Conservation (phyloP, 106 monocot species). For the Triglochin maritima region DNA sequence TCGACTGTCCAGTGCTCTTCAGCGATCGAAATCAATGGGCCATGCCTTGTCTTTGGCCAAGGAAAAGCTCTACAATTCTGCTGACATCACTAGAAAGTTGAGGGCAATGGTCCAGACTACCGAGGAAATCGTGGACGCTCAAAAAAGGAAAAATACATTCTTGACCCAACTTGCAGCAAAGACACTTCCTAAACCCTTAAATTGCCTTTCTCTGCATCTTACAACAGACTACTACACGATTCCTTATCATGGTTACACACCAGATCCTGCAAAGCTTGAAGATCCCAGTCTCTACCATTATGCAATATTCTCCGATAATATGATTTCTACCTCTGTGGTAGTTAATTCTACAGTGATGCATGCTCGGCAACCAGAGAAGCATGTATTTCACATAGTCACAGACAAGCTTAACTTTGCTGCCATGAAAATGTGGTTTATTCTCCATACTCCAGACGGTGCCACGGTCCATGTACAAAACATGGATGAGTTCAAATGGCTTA, state of each 20-base stretch:
- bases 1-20: slow-evolving; percentile 14
- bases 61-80: slow-evolving; percentile 24
- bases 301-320: slow-evolving; percentile 49
- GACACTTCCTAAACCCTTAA: slow-evolving; percentile 31
- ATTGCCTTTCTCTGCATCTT: slow-evolving; percentile 33
- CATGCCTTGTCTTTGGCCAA: slow-evolving; percentile 23
- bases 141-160: slow-evolving; percentile 28
- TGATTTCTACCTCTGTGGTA: slow-evolving; percentile 37
- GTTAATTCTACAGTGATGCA: slow-evolving; percentile 37
- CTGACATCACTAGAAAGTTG: slow-evolving; percentile 23
- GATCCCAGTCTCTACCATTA: slow-evolving; percentile 38
- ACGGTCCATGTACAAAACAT: slow-evolving; percentile 31
- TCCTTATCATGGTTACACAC: slow-evolving; percentile 3
- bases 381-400: slow-evolving; percentile 49
- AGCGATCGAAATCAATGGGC: slow-evolving; percentile 31
- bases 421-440: slow-evolving; percentile 44
- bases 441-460: slow-evolving; percentile 6
- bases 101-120: slow-evolving; percentile 33
- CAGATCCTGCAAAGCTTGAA: slow-evolving; percentile 15
- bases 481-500: slow-evolving; percentile 42
- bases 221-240: slow-evolving; percentile 34
- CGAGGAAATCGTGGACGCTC: slow-evolving; percentile 18
- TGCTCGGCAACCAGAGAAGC: slow-evolving; percentile 31
- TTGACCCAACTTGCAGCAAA: slow-evolving; percentile 35
- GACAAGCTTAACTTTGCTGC: slow-evolving; percentile 28